These are phyloP conservation scores for Prinsepia uniflora DNA, from an alignment of 306 rosid species.

Conservation along the genomic window DNA sequence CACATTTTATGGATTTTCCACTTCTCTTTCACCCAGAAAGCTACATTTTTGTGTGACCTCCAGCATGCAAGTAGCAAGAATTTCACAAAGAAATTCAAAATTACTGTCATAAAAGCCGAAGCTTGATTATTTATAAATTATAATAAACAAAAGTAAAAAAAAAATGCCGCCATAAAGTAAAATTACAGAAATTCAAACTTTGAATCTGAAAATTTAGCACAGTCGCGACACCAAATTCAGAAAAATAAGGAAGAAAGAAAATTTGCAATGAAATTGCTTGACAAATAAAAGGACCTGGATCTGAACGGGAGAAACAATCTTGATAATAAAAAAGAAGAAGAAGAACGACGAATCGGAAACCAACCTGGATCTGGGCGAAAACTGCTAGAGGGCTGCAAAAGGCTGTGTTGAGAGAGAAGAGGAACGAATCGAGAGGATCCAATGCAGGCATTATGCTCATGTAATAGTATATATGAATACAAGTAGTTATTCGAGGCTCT, in stretches of 20 bases:
- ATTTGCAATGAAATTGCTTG: background rate
- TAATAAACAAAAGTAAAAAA: background rate
- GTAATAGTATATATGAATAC: background rate
- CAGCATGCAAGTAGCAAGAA: background rate
- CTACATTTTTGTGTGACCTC: background rate
- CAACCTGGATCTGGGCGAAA: constrained; percentile 82
- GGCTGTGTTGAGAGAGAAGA: constrained; percentile 57
- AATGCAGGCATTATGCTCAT: constrained; percentile 44
- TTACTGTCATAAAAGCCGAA: background rate
- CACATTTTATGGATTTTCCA: background rate
- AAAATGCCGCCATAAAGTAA: background rate
- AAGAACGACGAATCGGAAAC: background rate
- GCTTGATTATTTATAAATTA: background rate
- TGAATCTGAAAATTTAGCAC: background rate
- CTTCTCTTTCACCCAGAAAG: constrained; percentile 1
- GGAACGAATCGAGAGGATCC: constrained; percentile 61
- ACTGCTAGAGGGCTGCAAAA: constrained; percentile 51
- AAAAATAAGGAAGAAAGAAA: background rate
- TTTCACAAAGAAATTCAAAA: background rate
- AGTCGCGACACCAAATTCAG: background rate
- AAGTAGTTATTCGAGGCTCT: too few relatives aligned
- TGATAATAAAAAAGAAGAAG: background rate
- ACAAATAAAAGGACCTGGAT: constrained; percentile 23
- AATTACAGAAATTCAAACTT: background rate
- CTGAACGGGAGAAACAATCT: constrained; percentile 16